A percentile compares a stretch with the other conserved stretches of the same genome.
Evolutionary conservation across 2,329 filamentous ascomycete genomes (phyloP).

Genomic region (Arachnopeziza araneosa): DNA sequence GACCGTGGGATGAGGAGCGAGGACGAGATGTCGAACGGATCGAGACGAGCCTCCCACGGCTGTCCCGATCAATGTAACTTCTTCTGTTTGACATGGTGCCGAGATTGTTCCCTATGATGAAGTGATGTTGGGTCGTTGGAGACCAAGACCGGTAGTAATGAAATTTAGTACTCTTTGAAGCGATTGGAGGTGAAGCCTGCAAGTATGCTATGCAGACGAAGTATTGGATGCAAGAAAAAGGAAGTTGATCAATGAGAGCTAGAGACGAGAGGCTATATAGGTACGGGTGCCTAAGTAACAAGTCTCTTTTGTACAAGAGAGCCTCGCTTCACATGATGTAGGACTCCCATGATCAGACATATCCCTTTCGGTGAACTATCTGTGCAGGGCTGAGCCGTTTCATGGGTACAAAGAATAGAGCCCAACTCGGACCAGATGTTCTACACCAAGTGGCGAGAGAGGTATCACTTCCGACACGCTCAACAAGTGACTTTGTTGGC

Average conservation of each 20-base stretch:
- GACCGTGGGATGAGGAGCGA: constrained; percentile 6
- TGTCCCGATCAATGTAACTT: constrained; percentile 17
- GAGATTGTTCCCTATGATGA: constrained; percentile 18
- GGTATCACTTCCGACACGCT: constrained; percentile 1
- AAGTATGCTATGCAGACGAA: constrained; percentile 10
- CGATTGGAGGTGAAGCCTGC: constrained; percentile 10
- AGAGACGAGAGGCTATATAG: constrained; percentile 7
- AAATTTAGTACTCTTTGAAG: not conserved
- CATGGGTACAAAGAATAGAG: not conserved
- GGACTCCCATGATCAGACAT: not conserved
- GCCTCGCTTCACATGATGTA: constrained; percentile 14
- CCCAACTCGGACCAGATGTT: not conserved
- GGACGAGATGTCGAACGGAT: constrained; percentile 5
- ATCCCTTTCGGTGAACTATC: not conserved
- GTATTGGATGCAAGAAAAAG: constrained; percentile 14
- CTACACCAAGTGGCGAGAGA: constrained; percentile 1
- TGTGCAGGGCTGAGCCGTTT: constrained; percentile 6
- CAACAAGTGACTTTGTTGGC: constrained; percentile 6
- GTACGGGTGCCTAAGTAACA: constrained; percentile 13
- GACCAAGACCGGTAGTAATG: constrained; percentile 7
- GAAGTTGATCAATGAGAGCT: constrained; percentile 14
- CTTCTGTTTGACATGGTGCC: constrained; percentile 15
- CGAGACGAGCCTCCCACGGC: constrained; percentile 15
- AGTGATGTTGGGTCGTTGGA: constrained; percentile 3
- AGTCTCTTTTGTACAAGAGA: constrained; percentile 7